These are phyloP conservation scores for Theobroma cacao DNA, from an alignment of 345 rosid species.

Conservation along the genomic window DNA sequence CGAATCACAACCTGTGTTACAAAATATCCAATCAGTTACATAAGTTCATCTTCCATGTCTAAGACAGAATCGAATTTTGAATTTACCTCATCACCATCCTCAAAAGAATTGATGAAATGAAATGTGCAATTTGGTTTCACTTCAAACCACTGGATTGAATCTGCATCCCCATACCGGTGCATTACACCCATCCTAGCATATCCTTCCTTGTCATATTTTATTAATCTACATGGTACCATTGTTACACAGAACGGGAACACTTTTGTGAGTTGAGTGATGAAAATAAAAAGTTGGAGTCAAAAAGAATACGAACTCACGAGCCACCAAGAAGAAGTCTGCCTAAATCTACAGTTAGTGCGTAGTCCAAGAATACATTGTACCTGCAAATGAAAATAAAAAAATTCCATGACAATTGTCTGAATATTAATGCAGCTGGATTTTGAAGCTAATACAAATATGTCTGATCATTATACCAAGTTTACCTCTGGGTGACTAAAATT, in stretches of 20 bases:
- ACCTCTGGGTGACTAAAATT: constrained; percentile 35
- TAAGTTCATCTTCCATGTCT: neutral
- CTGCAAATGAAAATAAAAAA: constrained; percentile 15
- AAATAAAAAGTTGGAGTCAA: neutral
- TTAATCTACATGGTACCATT: constrained; percentile 29
- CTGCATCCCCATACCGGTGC: constrained; percentile 49
- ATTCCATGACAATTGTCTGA: neutral
- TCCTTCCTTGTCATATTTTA: constrained; percentile 29
- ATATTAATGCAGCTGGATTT: neutral
- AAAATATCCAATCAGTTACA: too few species aligned
- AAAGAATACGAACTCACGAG: constrained; percentile 33
- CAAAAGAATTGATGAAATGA: constrained; percentile 49
- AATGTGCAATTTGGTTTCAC: constrained; percentile 37
- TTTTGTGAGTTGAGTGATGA: neutral
- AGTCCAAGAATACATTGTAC: constrained; percentile 48
- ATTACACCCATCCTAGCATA: constrained; percentile 51
- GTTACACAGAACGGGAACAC: neutral
- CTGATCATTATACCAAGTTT: neutral
- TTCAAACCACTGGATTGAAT: constrained; percentile 41
- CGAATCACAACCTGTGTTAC: constrained; percentile 38
- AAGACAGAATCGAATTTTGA: neutral
- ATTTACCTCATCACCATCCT: constrained; percentile 41
- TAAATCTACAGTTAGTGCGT: constrained; percentile 34
- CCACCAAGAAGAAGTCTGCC: constrained; percentile 42
- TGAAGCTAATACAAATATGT: too few species aligned